Percentiles rank a stretch among this genome's conserved stretches.
Evolutionary conservation across 1,284 basidiomycete genomes (phyloP).

Genomic region (Trichosporon ovoides): DNA sequence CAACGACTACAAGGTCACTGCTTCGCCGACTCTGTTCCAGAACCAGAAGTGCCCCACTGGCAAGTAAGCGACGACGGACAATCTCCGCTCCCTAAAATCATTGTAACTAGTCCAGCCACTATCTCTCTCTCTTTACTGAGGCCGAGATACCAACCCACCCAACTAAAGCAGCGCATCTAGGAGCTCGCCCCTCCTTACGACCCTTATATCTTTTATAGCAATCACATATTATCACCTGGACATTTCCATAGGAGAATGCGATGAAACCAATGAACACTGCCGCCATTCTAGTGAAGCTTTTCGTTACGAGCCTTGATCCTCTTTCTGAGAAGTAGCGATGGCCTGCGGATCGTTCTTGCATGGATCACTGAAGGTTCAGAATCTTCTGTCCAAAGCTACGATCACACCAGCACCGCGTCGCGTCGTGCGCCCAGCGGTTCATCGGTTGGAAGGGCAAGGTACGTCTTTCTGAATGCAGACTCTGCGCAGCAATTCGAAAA

Average conservation of each 20-base stretch:
- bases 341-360: no score
- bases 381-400: no score
- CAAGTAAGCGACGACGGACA: neutral
- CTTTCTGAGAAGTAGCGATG: no score
- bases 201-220: neutral
- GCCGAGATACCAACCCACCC: no score
- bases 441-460: no score
- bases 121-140: neutral
- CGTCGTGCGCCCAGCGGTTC: no score
- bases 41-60: constrained; percentile 6
- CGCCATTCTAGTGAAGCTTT: neutral
- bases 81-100: neutral
- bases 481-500: no score
- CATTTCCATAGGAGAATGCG: constrained; percentile 4
- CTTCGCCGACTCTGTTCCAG: constrained; percentile 25
- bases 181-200: no score
- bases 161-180: no score
- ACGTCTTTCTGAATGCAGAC: no score
- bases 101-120: neutral
- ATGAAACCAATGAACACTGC: neutral
- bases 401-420: no score
- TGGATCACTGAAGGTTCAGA: no score
- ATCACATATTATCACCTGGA: neutral
- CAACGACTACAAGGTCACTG: constrained; percentile 34
- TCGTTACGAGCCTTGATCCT: neutral